These are phyloP conservation scores for Pyronema domesticum DNA, from an alignment of 495 filamentous ascomycete genomes.

Conservation along the genomic window DNA sequence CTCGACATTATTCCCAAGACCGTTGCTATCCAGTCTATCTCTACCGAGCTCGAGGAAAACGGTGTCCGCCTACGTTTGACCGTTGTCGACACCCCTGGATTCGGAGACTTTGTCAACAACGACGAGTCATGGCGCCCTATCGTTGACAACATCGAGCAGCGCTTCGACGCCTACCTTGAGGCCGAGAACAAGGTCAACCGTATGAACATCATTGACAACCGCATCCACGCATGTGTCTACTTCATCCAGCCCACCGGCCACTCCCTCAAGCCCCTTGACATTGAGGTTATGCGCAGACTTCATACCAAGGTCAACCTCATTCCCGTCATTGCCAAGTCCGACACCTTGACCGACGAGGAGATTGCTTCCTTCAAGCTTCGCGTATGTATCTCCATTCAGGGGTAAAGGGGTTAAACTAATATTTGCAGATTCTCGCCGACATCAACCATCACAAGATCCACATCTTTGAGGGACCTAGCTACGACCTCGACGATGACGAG, in stretches of 20 bases:
- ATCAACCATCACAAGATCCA: constrained; percentile 92
- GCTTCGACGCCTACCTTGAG: constrained; percentile 93
- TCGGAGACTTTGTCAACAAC: constrained; percentile 99
- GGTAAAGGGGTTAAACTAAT: constrained; percentile 12
- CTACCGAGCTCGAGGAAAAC: constrained; percentile 96
- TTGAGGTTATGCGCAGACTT: constrained; percentile 95
- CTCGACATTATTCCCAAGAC: constrained; percentile 98
- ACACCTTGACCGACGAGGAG: constrained; percentile 95
- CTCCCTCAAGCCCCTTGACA: constrained; percentile 96
- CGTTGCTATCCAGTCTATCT: constrained; percentile 94
- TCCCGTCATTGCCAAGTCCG: constrained; percentile 94
- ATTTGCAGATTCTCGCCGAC: constrained; percentile 72
- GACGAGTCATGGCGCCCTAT: constrained; percentile 98
- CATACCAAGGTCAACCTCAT: constrained; percentile 99
- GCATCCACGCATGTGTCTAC: constrained; percentile 95
- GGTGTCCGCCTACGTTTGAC: constrained; percentile 92
- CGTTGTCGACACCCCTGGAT: constrained; percentile 93
- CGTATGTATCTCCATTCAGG: constrained; percentile 36
- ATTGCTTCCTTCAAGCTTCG: constrained; percentile 83
- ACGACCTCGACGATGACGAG: constrained; percentile 97
- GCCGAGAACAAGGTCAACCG: constrained; percentile 99
- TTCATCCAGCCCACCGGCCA: constrained; percentile 98
- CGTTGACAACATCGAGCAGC: constrained; percentile 97
- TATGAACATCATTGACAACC: constrained; percentile 98
- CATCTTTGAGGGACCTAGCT: constrained; percentile 96